Conservation (phyloP, 306 rosid genomes). For the Casuarina cunninghamiana region DNA sequence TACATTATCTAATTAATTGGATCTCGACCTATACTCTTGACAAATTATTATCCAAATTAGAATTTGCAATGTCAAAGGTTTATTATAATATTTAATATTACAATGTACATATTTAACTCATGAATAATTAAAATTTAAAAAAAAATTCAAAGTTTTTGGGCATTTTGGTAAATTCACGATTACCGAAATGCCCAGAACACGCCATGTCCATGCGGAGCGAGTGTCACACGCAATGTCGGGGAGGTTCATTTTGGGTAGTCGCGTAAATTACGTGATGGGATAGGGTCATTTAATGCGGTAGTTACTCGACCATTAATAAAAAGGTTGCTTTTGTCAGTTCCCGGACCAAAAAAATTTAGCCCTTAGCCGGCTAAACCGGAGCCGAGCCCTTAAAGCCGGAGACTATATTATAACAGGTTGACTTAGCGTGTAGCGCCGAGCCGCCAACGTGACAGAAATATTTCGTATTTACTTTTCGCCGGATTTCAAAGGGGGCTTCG, state of each 20-base stretch:
- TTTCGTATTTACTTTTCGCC: not conserved
- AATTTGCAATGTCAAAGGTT: too few relatives aligned
- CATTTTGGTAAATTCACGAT: too few relatives aligned
- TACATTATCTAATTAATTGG: too few relatives aligned
- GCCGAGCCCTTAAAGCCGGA: slow-evolving; percentile 8
- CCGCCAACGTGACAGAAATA: slow-evolving; percentile 32
- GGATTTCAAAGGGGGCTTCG: slow-evolving; percentile 23
- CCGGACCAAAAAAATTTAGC: not conserved
- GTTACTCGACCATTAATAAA: not conserved
- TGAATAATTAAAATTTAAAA: too few relatives aligned
- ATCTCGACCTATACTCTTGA: too few relatives aligned
- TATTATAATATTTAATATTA: too few relatives aligned
- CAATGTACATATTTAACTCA: too few relatives aligned
- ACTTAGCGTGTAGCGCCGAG: slow-evolving; percentile 33
- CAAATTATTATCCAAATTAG: too few relatives aligned
- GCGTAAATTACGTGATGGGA: slow-evolving; percentile 40
- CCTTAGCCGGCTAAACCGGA: not conserved
- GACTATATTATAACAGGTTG: slow-evolving; percentile 23
- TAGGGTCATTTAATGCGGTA: slow-evolving; percentile 35
- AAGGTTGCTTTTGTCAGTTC: not conserved
- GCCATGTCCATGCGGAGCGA: too few relatives aligned
- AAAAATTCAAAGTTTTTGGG: too few relatives aligned
- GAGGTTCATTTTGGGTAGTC: accelerated
- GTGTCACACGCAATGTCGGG: slow-evolving; percentile 22
- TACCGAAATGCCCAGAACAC: too few relatives aligned